phyloP scores from a whole-genome alignment of 179 eudicot species.

The Actinidia chinensis region DNA sequence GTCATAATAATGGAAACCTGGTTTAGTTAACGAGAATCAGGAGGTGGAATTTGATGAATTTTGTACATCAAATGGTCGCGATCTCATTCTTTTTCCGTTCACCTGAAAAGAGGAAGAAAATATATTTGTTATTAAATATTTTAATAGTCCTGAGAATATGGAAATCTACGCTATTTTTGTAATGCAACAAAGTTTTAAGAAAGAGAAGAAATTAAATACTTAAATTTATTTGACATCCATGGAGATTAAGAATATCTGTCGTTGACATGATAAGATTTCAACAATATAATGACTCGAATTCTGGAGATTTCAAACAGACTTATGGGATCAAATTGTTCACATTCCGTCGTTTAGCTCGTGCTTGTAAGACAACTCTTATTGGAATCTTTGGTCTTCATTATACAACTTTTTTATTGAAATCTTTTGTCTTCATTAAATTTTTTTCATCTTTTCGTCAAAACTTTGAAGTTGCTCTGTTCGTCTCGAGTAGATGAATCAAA shows the following conservation, averaged over 20 bases:
- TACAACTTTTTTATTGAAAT: no score
- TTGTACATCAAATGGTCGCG: conserved; percentile 97
- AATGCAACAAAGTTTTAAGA: neutral
- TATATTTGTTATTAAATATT: neutral
- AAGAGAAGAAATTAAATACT: neutral
- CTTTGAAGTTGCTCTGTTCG: no score
- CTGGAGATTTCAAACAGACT: neutral
- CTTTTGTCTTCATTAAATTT: no score
- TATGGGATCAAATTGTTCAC: neutral
- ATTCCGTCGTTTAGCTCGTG: neutral
- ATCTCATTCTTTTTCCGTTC: conserved; percentile 59
- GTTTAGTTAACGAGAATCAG: conserved; percentile 27
- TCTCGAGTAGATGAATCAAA: no score
- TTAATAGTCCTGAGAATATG: neutral
- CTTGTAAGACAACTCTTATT: no score
- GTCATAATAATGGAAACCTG: conserved; percentile 11
- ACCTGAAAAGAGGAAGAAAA: conserved; percentile 54
- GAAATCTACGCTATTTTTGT: neutral
- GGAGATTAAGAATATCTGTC: neutral
- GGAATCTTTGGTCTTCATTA: no score
- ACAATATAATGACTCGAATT: neutral
- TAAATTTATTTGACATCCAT: neutral
- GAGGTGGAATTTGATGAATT: conserved; percentile 43
- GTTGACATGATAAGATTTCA: neutral
- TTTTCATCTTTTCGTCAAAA: no score